Evolutionary conservation across 2,329 filamentous ascomycete species (phyloP), one percentile per base, ranked within the genome.

Genomic region (Coniochaeta ligniaria): DNA sequence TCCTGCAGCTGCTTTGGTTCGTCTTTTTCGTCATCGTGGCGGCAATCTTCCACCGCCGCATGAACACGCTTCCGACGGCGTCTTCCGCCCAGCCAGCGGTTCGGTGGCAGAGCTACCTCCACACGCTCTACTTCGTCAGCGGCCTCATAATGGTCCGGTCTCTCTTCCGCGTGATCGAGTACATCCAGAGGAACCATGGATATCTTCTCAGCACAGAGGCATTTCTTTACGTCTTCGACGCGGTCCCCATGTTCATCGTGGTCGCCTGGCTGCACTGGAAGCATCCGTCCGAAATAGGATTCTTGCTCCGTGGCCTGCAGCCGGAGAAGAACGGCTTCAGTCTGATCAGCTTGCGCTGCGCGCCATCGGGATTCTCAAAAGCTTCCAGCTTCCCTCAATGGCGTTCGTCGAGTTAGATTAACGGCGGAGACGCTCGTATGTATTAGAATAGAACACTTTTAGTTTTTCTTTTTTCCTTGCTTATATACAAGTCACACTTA

Each of bases 1-100:
- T 81, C 35, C 68, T 86, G n/a, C 85, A 88, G 66, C 75, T 88
- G 24, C 43, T 83, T 43, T 77, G 83, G 60, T 86, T 88, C 62
- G 76, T 75, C 24, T 70, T 86, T 36, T 88, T 88, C 66, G 70
- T 82, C 36, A 60, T 77, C 5, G 76, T 77, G 1, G 75, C 81
- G 0, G 63, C 75, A 2, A 61, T 80, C 0, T 85, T 85, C 70
- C 78, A 86, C 63, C 59, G 63, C 20, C 68, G 73, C 20, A 66
- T 73, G 62, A 56, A 36, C 58, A 61, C 28, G n/a, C 9, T 31
- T 9, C 28, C 28, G 43, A 60, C 60, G 63, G 20, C 60, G 58
- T 56, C 59, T 59, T 58, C 41, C 14, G 55, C 50, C 54, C 28
- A 20, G 56, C 36, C 59, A 61, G 54, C 52, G 24, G 58, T 63